A percentile compares a stretch with the other conserved stretches of the same genome.
Conservation (phyloP, 2,329 filamentous ascomycete genomes). For the Phialophora expanda region DNA sequence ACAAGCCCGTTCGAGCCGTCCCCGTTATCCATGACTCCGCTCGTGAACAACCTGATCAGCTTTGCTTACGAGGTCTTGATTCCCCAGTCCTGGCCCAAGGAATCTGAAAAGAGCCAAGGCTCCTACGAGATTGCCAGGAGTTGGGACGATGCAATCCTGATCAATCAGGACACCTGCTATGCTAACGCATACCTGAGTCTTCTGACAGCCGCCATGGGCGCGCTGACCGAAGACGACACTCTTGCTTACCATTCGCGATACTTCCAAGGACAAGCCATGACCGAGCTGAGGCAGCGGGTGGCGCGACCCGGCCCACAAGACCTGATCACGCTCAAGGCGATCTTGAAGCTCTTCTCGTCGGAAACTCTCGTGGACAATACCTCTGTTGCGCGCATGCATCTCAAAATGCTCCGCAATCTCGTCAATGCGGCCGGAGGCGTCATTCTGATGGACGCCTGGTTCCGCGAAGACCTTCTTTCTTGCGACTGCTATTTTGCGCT, state of each 20-base stretch:
- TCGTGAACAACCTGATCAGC: conserved; percentile 31
- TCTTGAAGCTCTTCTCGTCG: conserved; percentile 36
- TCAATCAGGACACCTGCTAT: conserved; percentile 36
- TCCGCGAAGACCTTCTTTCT: conserved; percentile 37
- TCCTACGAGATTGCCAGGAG: conserved; percentile 33
- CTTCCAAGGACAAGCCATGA: conserved; percentile 37
- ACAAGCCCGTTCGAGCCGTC: conserved; percentile 22
- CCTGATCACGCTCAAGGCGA: conserved; percentile 34
- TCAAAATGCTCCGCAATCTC: conserved; percentile 39
- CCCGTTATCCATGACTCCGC: conserved; percentile 22
- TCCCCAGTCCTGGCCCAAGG: conserved; percentile 35
- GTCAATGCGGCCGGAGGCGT: conserved; percentile 36
- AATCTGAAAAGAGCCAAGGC: conserved; percentile 24
- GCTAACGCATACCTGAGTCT: conserved; percentile 36
- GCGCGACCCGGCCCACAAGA: conserved; percentile 27
- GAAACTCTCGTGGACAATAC: conserved; percentile 39
- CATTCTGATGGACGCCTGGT: conserved; percentile 38
- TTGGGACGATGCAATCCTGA: conserved; percentile 33
- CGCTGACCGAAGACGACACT: conserved; percentile 27
- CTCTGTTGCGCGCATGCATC: conserved; percentile 37
- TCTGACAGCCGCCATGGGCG: conserved; percentile 32
- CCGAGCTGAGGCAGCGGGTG: conserved; percentile 34
- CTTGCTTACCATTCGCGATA: conserved; percentile 34
- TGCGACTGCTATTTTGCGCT: conserved; percentile 38
- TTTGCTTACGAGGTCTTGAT: conserved; percentile 38